Percentiles rank a stretch among this genome's conserved stretches.
phyloP scores from a whole-genome alignment of 768 basidiomycete genomes.

The Udeniomyces megalosporus region DNA sequence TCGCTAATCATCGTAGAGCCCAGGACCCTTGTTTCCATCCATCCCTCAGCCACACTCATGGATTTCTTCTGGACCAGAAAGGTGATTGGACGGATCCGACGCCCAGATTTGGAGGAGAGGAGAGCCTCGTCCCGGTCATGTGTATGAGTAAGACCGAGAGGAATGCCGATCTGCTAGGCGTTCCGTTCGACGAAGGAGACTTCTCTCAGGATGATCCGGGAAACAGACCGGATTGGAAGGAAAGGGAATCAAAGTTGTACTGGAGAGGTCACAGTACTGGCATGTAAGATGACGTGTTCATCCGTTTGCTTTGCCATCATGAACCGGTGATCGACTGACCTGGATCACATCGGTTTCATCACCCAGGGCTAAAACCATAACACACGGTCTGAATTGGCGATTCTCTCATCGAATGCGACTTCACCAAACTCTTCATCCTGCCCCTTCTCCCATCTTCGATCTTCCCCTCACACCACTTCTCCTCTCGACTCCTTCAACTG shows the following conservation, averaged over 20 bases:
- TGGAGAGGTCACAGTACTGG: constrained; percentile 13
- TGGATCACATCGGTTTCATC: neutral
- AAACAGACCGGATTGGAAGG: neutral
- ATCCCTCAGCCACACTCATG: neutral
- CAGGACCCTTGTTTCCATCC: constrained; percentile 14
- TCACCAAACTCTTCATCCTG: neutral
- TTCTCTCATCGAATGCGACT: constrained; percentile 7
- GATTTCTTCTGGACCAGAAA: constrained; percentile 14
- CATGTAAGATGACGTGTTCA: neutral
- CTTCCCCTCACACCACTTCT: neutral
- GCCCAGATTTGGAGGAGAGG: neutral
- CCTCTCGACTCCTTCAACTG: neutral
- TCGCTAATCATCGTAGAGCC: neutral
- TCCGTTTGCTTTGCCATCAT: neutral
- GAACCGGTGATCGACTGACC: neutral
- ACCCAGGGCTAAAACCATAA: neutral
- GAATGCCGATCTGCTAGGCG: constrained; percentile 7
- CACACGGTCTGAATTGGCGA: constrained; percentile 14
- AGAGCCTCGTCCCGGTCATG: neutral
- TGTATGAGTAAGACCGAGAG: constrained; percentile 6
- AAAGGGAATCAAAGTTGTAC: constrained; percentile 9
- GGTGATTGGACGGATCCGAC: constrained; percentile 4
- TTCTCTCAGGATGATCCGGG: neutral
- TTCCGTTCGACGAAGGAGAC: constrained; percentile 10
- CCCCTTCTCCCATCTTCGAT: neutral